Evolutionary conservation across 345 rosid species (phyloP).

Genomic region (Hypericum perforatum): DNA sequence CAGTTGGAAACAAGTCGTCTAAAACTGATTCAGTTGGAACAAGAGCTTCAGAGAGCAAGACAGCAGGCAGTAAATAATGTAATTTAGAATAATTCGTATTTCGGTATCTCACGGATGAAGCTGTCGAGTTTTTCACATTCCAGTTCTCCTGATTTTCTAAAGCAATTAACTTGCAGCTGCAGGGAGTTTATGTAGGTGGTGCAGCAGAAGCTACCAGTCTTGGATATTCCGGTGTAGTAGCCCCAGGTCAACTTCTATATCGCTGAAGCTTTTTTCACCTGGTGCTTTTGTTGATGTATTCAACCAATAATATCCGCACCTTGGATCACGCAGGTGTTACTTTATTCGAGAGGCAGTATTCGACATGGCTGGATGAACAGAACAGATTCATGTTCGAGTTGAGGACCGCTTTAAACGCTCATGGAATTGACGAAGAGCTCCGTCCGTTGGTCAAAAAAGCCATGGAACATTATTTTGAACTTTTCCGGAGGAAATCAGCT

Average conservation of each 20-base stretch:
- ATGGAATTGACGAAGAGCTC: slow-evolving; percentile 51
- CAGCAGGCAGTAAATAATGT: slow-evolving; percentile 47
- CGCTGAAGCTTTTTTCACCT: background rate
- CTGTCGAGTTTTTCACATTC: background rate
- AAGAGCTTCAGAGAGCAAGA: slow-evolving; percentile 66
- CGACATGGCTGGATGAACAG: slow-evolving; percentile 79
- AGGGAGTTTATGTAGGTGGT: slow-evolving; percentile 56
- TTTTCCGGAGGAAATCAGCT: slow-evolving; percentile 67
- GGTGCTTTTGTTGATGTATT: slow-evolving; percentile 4
- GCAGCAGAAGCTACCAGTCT: slow-evolving; percentile 40
- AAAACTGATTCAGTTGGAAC: slow-evolving; percentile 78
- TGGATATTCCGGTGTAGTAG: slow-evolving; percentile 43
- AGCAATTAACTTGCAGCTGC: slow-evolving; percentile 10
- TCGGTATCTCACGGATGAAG: background rate
- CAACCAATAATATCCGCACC: slow-evolving; percentile 1
- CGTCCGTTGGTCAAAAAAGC: slow-evolving; percentile 49
- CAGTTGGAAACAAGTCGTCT: slow-evolving; percentile 86
- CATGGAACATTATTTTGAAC: slow-evolving; percentile 69
- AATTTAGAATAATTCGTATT: background rate
- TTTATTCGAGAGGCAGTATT: slow-evolving; percentile 83
- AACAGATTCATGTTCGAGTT: slow-evolving; percentile 47
- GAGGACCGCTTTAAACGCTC: slow-evolving; percentile 51
- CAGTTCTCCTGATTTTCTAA: background rate
- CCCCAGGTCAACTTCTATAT: slow-evolving; percentile 40
- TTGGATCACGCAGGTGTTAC: slow-evolving; percentile 40